These are phyloP conservation scores for Wickerhamiella pararugosa DNA, from an alignment of 1,139 yeast species.

Conservation along the genomic window DNA sequence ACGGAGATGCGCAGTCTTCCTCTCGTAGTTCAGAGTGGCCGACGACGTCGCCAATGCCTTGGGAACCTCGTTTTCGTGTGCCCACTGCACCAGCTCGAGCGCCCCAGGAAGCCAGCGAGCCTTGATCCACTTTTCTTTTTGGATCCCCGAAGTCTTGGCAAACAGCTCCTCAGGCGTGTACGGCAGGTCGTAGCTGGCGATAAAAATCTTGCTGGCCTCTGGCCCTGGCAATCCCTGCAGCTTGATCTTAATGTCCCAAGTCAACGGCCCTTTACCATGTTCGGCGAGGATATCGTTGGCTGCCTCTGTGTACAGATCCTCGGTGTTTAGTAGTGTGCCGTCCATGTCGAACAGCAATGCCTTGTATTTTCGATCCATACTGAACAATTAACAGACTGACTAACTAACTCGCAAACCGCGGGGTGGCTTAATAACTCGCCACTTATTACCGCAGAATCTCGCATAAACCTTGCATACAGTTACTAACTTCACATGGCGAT, in stretches of 20 bases:
- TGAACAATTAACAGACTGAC: no score
- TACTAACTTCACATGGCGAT: no score
- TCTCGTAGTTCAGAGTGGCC: conserved; percentile 37
- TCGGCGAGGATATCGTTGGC: conserved; percentile 47
- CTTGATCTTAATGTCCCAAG: conserved; percentile 79
- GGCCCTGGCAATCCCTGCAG: conserved; percentile 87
- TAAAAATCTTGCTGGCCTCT: conserved; percentile 42
- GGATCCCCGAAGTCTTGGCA: conserved; percentile 37
- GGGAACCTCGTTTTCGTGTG: conserved; percentile 43
- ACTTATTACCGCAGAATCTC: no score
- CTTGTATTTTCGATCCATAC: conserved; percentile 20
- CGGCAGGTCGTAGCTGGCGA: conserved; percentile 46
- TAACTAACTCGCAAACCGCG: no score
- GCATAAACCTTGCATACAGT: no score
- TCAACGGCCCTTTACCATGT: conserved; percentile 61
- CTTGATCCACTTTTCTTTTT: conserved; percentile 44
- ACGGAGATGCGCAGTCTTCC: conserved; percentile 55
- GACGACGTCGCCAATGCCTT: conserved; percentile 92
- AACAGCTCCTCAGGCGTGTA: conserved; percentile 49
- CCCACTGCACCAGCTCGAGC: conserved; percentile 40
- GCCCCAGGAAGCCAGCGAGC: conserved; percentile 77
- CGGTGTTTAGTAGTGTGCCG: conserved; percentile 82
- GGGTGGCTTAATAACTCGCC: no score
- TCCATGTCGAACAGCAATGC: conserved; percentile 97
- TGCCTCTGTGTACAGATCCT: conserved; percentile 73